phyloP scores from a whole-genome alignment of 345 rosid genomes.

The Physaria fendleri region DNA sequence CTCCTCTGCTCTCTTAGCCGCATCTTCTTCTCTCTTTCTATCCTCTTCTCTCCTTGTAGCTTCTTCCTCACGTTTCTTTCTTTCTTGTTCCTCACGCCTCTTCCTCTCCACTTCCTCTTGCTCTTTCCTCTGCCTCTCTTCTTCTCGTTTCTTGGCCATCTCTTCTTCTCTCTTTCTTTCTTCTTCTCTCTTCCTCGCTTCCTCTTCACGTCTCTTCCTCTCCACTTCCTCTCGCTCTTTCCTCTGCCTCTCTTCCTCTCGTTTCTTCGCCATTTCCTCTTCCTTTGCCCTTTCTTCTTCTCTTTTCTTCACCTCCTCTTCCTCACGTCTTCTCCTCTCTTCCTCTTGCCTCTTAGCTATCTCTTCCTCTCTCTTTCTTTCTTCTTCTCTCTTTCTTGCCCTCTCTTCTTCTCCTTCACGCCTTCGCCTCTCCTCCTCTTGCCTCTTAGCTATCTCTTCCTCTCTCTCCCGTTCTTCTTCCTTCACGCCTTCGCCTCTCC shows the following conservation, averaged over 20 bases:
- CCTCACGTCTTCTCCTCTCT: neutral
- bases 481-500: neutral
- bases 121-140: conserved; percentile 8
- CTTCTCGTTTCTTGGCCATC: neutral
- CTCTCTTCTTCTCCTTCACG: neutral
- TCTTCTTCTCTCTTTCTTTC: neutral
- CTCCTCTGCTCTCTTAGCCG: too few relatives aligned
- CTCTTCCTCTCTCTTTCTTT: neutral
- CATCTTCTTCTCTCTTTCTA: neutral
- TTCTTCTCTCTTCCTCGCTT: conserved; percentile 1
- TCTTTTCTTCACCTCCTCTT: neutral
- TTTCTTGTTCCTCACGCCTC: conserved; percentile 9
- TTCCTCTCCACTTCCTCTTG: neutral
- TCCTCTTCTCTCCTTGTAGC: neutral
- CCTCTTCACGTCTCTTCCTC: neutral
- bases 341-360: neutral
- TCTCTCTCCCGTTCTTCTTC: conserved; percentile 24
- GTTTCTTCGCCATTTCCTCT: neutral
- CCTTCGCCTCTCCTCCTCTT: neutral
- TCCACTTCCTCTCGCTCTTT: neutral
- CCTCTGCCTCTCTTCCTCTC: neutral
- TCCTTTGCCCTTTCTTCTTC: neutral
- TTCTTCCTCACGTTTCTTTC: neutral
- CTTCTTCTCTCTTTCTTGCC: neutral
- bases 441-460: neutral